Evolutionary conservation across 208 protist species (phyloP).

Genomic region (Naegleria lovaniensis): DNA sequence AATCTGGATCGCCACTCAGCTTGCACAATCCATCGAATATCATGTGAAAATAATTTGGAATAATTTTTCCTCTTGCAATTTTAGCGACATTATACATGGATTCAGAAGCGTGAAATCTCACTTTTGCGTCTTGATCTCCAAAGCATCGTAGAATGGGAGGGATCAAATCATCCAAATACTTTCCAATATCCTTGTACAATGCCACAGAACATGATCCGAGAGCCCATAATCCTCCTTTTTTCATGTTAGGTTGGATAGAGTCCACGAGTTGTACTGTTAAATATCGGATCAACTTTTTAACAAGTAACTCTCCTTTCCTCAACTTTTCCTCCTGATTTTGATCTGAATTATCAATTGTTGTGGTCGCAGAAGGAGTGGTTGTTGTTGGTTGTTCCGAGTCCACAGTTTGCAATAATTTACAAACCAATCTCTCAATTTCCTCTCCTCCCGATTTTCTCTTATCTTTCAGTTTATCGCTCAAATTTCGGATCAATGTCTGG

Average conservation of each 20-base stretch:
- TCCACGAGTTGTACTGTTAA: neutral
- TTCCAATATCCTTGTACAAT: neutral
- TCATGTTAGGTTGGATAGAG: constrained; percentile 24
- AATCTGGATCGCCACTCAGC: constrained; percentile 61
- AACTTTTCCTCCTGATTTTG: neutral
- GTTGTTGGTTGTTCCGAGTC: neutral
- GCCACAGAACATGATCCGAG: neutral
- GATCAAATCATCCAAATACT: constrained; percentile 1
- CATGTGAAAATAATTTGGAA: constrained; percentile 60
- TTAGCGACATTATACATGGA: constrained; percentile 80
- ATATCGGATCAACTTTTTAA: neutral
- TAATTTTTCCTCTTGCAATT: constrained; percentile 43
- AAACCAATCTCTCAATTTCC: neutral
- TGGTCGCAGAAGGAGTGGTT: neutral
- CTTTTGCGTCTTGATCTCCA: constrained; percentile 55
- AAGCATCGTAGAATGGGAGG: constrained; percentile 38
- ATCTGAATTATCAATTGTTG: neutral
- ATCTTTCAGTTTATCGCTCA: constrained; percentile 3
- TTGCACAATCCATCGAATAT: constrained; percentile 70
- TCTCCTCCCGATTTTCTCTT: constrained; percentile 13
- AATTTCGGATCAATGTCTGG: constrained; percentile 7
- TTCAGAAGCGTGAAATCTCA: constrained; percentile 79
- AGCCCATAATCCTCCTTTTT: constrained; percentile 18
- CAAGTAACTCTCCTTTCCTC: neutral
- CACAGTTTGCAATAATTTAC: neutral